Evolutionary conservation across 805 yeast species (phyloP), one percentile per base, ranked within the genome.

Genomic region (Kodamaea fukazawae): DNA sequence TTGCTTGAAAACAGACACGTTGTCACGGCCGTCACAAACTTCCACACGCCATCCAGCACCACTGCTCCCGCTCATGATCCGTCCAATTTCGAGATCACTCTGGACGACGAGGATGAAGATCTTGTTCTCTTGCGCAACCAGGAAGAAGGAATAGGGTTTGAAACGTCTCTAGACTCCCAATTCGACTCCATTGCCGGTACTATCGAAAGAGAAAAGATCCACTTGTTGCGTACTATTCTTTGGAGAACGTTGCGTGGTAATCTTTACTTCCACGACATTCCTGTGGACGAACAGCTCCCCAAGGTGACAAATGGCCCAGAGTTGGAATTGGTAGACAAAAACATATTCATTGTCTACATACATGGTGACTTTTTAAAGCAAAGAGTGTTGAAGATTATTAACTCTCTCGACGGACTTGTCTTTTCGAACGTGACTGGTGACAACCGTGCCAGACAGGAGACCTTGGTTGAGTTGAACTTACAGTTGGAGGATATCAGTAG

Each of bases 181-280:
- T 62, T 58, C 51, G 56, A 61, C 41, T 53, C 67, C 8, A 53
- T 69, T 15, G 54, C 65, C 1, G 75, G 73, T 2, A 51, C 69
- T 1, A 58, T 69, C 7, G 58, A 55, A 3, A 45, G 63, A 18
- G 64, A 58, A 3, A 67, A 67, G 44, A 54, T 69, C 9, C 66
- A 64, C 2, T 43, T 67, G 3, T 55, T 69, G 36, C 51, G 73
- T 33, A 64, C 61, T 17, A 65, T 69, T 25, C 50, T 69, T 31
- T 69, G 73, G 73, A 58, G 75, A 46, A 61, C 71, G 1, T 54
- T 66, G 26, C 50, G 73, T 41, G 75, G 75, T 15, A 69, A 69
- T 48, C 54, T 68, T 34, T 67, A 48, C 44, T 67, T 69, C 46
- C 60, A 63, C 45, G 73, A 67, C 40, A 51, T 58, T n/a, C 64